These are phyloP conservation scores for Apiospora marii DNA, from an alignment of 2,329 filamentous ascomycete species.

Conservation along the genomic window DNA sequence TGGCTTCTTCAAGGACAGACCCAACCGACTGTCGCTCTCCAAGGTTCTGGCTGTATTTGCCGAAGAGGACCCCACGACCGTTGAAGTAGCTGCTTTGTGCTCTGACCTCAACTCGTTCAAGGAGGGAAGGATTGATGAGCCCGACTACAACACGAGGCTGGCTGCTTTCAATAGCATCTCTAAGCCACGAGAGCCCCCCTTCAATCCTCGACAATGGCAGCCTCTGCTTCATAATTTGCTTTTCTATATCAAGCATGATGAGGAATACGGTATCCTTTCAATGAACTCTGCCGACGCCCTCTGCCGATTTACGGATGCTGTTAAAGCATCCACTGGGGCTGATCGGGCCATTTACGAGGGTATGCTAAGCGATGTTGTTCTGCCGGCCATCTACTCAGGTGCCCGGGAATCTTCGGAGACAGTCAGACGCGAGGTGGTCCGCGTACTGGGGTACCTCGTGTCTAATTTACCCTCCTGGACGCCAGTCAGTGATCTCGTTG, in stretches of 20 bases:
- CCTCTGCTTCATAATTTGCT: constrained; percentile 89
- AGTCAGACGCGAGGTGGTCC: constrained; percentile 82
- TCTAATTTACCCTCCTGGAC: constrained; percentile 73
- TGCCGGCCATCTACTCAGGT: constrained; percentile 80
- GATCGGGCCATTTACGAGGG: constrained; percentile 59
- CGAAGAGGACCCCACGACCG: constrained; percentile 65
- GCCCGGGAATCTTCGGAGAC: constrained; percentile 82
- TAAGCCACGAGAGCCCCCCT: constrained; percentile 62
- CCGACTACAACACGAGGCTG: constrained; percentile 85
- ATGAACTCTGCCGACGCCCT: constrained; percentile 83
- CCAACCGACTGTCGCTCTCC: constrained; percentile 77
- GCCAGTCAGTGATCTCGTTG: constrained; percentile 76
- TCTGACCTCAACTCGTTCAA: constrained; percentile 83
- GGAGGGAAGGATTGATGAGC: constrained; percentile 76
- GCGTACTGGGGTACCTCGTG: constrained; percentile 81
- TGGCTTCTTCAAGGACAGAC: constrained; percentile 85
- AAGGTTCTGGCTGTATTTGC: constrained; percentile 77
- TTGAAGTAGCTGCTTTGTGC: constrained; percentile 74
- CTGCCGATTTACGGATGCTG: constrained; percentile 77
- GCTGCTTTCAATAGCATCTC: constrained; percentile 79
- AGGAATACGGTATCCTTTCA: constrained; percentile 85
- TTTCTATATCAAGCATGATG: constrained; percentile 84
- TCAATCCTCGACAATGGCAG: constrained; percentile 80
- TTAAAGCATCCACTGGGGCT: constrained; percentile 51
- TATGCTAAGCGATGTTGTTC: constrained; percentile 69